Evolutionary conservation across 208 protist species (phyloP), one percentile per base, ranked within the genome.

Genomic region (Leishmania guyanensis): DNA sequence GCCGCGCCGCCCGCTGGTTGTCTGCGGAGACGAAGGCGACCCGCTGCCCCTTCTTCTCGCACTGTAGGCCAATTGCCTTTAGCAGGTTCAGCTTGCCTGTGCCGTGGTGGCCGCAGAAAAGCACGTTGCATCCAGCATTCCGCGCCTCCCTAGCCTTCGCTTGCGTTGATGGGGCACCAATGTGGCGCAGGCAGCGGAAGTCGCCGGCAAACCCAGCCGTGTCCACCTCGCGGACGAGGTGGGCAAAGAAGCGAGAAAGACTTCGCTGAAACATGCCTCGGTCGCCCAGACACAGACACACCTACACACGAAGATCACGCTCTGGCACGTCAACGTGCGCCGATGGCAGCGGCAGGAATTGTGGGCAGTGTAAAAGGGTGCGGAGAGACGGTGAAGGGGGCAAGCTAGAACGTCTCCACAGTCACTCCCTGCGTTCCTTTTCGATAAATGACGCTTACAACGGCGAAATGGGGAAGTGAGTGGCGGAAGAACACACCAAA

Each of bases 81-180:
- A 98, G 90, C 72, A 95, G 78, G 20, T 92, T 96, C 56, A 96
- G 86, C 73, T 98, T 98, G 5, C 94, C 94, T 2, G 93, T 98
- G 74, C 87, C 76, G 83, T 93, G 75, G 78, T 91, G 90, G 65
- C 94, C 94, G 65, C 93, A 96, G 71, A 95, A 88, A 43, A 98
- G 86, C 4, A 91, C 82, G 80, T 98, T 98, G 60, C 85, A 50
- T 26, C 87, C 81, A 0, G 74, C 64, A 14, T 77, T 72, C 17
- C 93, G 17, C 1, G 89, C 85, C 48, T 87, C 86, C 3, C 69
- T 65, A 3, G 89, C 91, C 17, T 88, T 84, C 29, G 79, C 70
- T 77, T 90, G 87, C 5, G 89, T 95, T 14, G 70, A 78, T 22
- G 87, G 75, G 0, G 82, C 70, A 6, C 73, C 78, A 26, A 91